Evolutionary conservation across 257 asterid species (phyloP).

Genomic region (Paraleonurus japonicus): DNA sequence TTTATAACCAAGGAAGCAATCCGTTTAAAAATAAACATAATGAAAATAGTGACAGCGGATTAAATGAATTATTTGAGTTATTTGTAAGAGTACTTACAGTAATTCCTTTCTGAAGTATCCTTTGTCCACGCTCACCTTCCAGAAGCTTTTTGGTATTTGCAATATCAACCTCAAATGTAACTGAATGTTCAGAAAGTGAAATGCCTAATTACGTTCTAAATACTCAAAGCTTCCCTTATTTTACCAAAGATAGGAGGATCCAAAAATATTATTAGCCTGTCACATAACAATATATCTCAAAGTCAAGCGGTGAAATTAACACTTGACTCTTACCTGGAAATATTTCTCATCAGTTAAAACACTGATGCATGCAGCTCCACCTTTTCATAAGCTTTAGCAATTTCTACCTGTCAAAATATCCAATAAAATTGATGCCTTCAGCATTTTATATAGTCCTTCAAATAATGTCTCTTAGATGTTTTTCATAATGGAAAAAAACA

Average conservation of each 20-base stretch:
- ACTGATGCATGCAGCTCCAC: conserved; percentile 95
- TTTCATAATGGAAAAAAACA: not conserved
- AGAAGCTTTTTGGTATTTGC: too few species aligned
- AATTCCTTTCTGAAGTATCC: too few species aligned
- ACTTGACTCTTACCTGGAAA: conserved; percentile 80
- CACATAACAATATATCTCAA: not conserved
- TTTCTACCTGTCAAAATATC: conserved; percentile 58
- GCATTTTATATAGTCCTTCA: not conserved
- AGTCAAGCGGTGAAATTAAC: not conserved
- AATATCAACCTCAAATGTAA: too few species aligned
- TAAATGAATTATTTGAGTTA: not conserved
- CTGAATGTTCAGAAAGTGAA: conserved; percentile 16
- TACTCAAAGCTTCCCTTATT: conserved; percentile 84
- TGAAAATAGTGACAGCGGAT: conserved; percentile 3
- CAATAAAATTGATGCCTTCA: conserved; percentile 9
- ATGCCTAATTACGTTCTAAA: conserved; percentile 35
- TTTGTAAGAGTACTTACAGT: conserved; percentile 43
- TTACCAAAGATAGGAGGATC: conserved; percentile 8
- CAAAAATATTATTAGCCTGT: not conserved
- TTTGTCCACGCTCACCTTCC: too few species aligned
- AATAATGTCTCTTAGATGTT: not conserved
- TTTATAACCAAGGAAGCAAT: too few species aligned
- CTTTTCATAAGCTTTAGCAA: conserved; percentile 93
- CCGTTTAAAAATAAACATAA: not conserved
- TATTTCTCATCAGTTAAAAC: conserved; percentile 80